Base-by-base conservation (phyloP, 306 rosid genomes). In the Quillaja saponaria region DNA sequence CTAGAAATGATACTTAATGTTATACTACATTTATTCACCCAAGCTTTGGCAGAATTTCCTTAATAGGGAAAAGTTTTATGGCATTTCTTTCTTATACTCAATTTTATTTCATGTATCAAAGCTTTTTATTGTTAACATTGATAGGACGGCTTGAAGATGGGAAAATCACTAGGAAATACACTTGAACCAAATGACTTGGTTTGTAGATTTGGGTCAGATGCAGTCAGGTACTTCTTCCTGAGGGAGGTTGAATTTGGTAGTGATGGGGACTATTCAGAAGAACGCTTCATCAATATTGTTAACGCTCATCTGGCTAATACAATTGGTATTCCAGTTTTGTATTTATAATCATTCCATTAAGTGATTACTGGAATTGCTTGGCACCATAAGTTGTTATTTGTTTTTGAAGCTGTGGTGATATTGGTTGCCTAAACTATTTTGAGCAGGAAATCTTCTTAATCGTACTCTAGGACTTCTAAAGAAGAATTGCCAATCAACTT, bases 71-170 rank as follows among this genome's bases (percentile, higher is more conserved):
- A 54, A 21, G 75, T 47, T 62, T 72, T 68, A 17, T 40, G 66
- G 44, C n/a, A 68, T 62, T 62, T 63, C 25, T 76, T 76, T 82
- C 84, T 73, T 82, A 55, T 66, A 41, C 59, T 55, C 45, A 77
- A 71, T 81, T 89, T 80, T 55, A 82, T 80, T 76, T 85, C 75
- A 87, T 84, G 85, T 90, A 76, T 85, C 87, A 70, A 76, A 74
- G 69, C 64, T 68, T 37, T 10, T 37, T 37, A 37, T 37, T 37
- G 40, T 37, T 80, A 84, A 59, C 75, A 69, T 70, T 83, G 81
- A 71, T 86, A 92, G 99, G 99, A 89, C 84, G 99, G 99, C 69
- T 75, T 86, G 99, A 92, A 92, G 82, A 89, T 92, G 99, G 99
- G 99, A 56, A 88, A 92, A 70, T 82, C 99, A 6, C 76, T 89